Conservation (phyloP, 2,329 filamentous ascomycete species). For the Fusarium sp. region DNA sequence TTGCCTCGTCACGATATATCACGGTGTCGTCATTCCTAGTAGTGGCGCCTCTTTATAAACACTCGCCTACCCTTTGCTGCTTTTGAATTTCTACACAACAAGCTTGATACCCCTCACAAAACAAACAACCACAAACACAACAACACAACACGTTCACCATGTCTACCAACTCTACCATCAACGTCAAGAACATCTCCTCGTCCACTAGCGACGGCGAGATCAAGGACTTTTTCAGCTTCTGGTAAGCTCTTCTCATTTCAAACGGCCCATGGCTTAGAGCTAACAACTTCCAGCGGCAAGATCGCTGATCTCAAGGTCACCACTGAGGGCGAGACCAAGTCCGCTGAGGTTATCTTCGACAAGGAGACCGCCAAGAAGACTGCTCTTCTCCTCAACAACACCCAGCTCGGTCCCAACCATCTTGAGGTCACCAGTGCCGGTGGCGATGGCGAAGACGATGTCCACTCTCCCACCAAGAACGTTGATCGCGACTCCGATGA, state of each 20-base stretch:
- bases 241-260: slow-evolving; percentile 64
- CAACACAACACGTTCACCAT: slow-evolving; percentile 56
- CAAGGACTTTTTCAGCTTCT: slow-evolving; percentile 97
- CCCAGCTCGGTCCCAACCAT: slow-evolving; percentile 88
- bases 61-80: slow-evolving; percentile 8
- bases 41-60: slow-evolving; percentile 32
- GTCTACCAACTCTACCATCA: slow-evolving; percentile 74
- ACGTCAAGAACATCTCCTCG: slow-evolving; percentile 89
- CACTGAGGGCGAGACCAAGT: slow-evolving; percentile 76
- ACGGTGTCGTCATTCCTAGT: slow-evolving; percentile 42
- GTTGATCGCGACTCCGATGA: slow-evolving; percentile 73
- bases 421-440: slow-evolving; percentile 80
- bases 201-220: slow-evolving; percentile 91
- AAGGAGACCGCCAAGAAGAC: slow-evolving; percentile 98
- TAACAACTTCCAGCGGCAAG: slow-evolving; percentile 77
- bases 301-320: slow-evolving; percentile 86
- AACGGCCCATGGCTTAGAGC: not conserved
- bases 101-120: slow-evolving; percentile 36
- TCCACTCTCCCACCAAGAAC: slow-evolving; percentile 66
- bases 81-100: slow-evolving; percentile 10
- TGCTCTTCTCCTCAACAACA: slow-evolving; percentile 96
- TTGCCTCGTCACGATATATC: slow-evolving; percentile 41
- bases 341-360: slow-evolving; percentile 94
- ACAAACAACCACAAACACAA: slow-evolving; percentile 12
- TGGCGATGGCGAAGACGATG: slow-evolving; percentile 74